A percentile compares a stretch with the other conserved stretches of the same genome.
These are phyloP conservation scores for Phaeotremella fagi DNA, from an alignment of 768 basidiomycete species.

Conservation along the genomic window DNA sequence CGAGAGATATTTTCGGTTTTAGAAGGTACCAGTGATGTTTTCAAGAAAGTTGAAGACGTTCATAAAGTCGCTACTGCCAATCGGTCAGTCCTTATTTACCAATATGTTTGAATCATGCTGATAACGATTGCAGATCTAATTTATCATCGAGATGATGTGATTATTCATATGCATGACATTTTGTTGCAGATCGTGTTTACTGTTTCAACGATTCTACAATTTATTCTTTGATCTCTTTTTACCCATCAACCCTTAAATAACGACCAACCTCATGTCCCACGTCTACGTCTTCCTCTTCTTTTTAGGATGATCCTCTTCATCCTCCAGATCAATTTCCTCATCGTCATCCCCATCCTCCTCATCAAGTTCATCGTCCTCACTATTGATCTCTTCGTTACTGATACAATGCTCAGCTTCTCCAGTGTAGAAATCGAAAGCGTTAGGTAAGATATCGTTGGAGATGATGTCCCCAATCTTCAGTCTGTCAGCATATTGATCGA, in stretches of 20 bases:
- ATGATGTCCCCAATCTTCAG: background rate
- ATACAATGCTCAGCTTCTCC: slow-evolving; percentile 9
- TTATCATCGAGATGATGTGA: slow-evolving; percentile 11
- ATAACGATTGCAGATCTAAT: slow-evolving; percentile 10
- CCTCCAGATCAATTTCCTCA: slow-evolving; percentile 36
- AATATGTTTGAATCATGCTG: background rate
- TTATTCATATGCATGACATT: background rate
- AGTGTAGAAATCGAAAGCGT: slow-evolving; percentile 39
- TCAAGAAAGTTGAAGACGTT: slow-evolving; percentile 60
- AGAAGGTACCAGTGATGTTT: slow-evolving; percentile 56
- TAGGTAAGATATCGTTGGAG: slow-evolving; percentile 38
- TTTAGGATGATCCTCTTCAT: slow-evolving; percentile 34
- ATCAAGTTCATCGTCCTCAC: slow-evolving; percentile 21
- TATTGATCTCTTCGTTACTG: slow-evolving; percentile 2
- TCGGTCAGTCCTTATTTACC: slow-evolving; percentile 27
- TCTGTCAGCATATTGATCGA: background rate
- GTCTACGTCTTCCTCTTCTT: slow-evolving; percentile 30
- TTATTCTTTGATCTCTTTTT: no score
- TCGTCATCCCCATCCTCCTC: slow-evolving; percentile 26
- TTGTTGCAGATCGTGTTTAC: no score
- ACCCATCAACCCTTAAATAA: background rate
- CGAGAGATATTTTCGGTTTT: slow-evolving; percentile 69
- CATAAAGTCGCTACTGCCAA: slow-evolving; percentile 72
- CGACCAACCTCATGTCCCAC: no score
- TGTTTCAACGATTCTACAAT: no score